A percentile compares a stretch with the other conserved stretches of the same genome.
phyloP scores from a whole-genome alignment of 495 filamentous ascomycete species.

The Glonium stellatum region DNA sequence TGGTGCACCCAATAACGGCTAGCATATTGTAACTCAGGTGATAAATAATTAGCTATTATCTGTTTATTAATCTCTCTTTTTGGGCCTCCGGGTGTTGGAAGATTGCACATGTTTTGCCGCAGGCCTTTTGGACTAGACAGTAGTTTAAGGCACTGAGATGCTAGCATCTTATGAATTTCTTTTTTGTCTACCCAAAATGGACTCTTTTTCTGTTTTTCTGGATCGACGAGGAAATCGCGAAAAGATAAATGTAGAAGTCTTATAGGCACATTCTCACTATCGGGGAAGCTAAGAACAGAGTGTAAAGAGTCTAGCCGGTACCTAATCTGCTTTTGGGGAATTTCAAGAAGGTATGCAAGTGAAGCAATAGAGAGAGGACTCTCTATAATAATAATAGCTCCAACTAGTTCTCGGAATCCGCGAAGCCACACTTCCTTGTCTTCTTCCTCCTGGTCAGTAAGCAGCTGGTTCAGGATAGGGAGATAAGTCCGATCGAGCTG shows the following conservation, averaged over 20 bases:
- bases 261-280: constrained; percentile 27
- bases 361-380: constrained; percentile 30
- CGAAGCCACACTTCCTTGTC: constrained; percentile 7
- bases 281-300: constrained; percentile 35
- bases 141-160: constrained; percentile 30
- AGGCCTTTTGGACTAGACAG: constrained; percentile 29
- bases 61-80: constrained; percentile 27
- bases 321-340: constrained; percentile 9
- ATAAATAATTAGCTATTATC: constrained; percentile 43
- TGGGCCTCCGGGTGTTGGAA: constrained; percentile 27
- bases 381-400: constrained; percentile 27
- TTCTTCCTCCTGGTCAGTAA: constrained; percentile 9
- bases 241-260: constrained; percentile 45
- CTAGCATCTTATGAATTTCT: constrained; percentile 32
- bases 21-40: constrained; percentile 38
- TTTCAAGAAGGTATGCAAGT: constrained; percentile 23
- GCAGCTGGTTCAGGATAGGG: constrained; percentile 16
- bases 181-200: constrained; percentile 38
- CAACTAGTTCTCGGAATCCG: constrained; percentile 31
- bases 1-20: constrained; percentile 47
- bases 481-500: constrained; percentile 22
- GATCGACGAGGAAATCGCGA: constrained; percentile 45
- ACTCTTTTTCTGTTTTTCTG: constrained; percentile 24
- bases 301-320: constrained; percentile 28
- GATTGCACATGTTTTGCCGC: constrained; percentile 37